A percentile compares a stretch with the other conserved stretches of the same genome.
Evolutionary conservation across 768 basidiomycete genomes (phyloP).

Genomic region (Glaciozyma antarctica): DNA sequence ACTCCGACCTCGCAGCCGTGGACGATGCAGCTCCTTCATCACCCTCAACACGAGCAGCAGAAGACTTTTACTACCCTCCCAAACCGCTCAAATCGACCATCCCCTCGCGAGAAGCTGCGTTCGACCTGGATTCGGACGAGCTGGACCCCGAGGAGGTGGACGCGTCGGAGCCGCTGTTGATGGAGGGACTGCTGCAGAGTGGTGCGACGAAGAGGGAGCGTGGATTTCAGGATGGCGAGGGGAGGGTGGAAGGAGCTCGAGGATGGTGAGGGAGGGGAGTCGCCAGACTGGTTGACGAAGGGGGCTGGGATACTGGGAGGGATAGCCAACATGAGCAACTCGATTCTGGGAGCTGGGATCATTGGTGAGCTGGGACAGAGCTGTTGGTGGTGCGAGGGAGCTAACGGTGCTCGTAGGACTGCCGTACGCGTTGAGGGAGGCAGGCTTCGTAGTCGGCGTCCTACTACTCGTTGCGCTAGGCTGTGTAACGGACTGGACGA

Average conservation of each 20-base stretch:
- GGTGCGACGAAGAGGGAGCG: constrained; percentile 10
- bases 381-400: no score
- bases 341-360: constrained; percentile 83
- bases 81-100: constrained; percentile 23
- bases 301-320: constrained; percentile 42
- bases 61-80: constrained; percentile 12
- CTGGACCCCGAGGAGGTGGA: constrained; percentile 48
- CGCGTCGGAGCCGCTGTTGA: constrained; percentile 19
- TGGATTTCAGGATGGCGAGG: constrained; percentile 7
- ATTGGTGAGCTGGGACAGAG: constrained; percentile 31
- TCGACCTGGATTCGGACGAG: constrained; percentile 73
- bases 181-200: constrained; percentile 27
- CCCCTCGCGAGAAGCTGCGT: constrained; percentile 38
- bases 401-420: constrained; percentile 49
- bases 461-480: constrained; percentile 71
- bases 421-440: constrained; percentile 87
- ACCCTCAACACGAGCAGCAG: neutral
- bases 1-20: constrained; percentile 6
- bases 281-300: constrained; percentile 35
- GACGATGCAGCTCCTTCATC: neutral
- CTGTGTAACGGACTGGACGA: constrained; percentile 91
- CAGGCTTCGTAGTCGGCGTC: constrained; percentile 82
- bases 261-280: constrained; percentile 41
- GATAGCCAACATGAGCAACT: constrained; percentile 92
- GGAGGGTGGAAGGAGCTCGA: constrained; percentile 37